Percentiles rank a stretch among this genome's conserved stretches.
These are phyloP conservation scores for Heliamphora exappendiculata DNA, from an alignment of 148 eudicot genomes.

Conservation along the genomic window DNA sequence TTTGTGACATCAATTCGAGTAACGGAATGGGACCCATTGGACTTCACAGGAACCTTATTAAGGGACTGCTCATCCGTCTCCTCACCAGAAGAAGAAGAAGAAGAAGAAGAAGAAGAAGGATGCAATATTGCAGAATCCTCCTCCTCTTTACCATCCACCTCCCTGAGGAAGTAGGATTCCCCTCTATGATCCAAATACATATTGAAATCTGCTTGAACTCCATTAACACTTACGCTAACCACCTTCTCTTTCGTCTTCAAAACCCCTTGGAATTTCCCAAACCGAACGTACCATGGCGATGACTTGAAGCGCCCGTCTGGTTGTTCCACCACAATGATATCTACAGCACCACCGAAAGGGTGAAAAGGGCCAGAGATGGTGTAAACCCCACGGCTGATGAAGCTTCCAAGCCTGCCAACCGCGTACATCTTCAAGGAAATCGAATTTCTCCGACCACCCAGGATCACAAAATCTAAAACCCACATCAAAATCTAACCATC, in stretches of 20 bases:
- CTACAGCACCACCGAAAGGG: constrained; percentile 94
- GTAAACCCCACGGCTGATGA: constrained; percentile 58
- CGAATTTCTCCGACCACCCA: background rate
- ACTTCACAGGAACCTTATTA: constrained; percentile 36
- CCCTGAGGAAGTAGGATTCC: constrained; percentile 67
- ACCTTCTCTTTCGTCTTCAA: constrained; percentile 68
- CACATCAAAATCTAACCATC: background rate
- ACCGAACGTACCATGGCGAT: constrained; percentile 91
- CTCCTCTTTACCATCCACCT: constrained; percentile 52
- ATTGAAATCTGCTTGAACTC: constrained; percentile 58
- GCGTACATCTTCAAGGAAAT: constrained; percentile 55
- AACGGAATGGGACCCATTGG: constrained; percentile 24
- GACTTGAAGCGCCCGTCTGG: constrained; percentile 81
- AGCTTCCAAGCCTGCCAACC: constrained; percentile 76
- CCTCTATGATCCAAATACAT: constrained; percentile 86
- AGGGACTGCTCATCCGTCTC: constrained; percentile 38
- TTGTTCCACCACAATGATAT: constrained; percentile 88
- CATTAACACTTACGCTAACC: constrained; percentile 66
- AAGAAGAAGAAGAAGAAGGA: no score
- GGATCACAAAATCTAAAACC: constrained; percentile 13
- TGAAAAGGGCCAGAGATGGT: constrained; percentile 83
- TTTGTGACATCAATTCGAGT: constrained; percentile 34
- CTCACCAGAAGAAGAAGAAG: constrained; percentile 56
- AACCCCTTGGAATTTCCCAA: constrained; percentile 94
- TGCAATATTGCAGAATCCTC: constrained; percentile 29